A percentile compares a stretch with the other conserved stretches of the same genome.
Evolutionary conservation across 331 rosid genomes (phyloP).

Genomic region (Quercus phellos): DNA sequence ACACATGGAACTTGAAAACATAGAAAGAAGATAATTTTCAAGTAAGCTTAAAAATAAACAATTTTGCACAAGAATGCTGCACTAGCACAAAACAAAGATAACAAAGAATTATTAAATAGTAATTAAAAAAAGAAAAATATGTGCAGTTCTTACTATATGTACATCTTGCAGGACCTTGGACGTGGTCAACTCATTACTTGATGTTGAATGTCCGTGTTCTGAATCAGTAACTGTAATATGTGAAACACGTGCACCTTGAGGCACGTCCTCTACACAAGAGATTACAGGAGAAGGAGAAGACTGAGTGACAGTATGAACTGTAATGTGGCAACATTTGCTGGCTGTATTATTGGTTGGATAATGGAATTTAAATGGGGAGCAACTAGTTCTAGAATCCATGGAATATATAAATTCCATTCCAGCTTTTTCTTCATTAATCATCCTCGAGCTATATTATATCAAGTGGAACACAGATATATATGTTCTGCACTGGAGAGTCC

Average conservation of each 20-base stretch:
- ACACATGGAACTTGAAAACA: background rate
- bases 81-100: background rate
- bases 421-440: conserved; percentile 16
- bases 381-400: conserved; percentile 29
- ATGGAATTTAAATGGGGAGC: conserved; percentile 11
- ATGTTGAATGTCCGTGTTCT: conserved; percentile 35
- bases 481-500: conserved; percentile 6
- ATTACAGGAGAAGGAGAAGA: conserved; percentile 61
- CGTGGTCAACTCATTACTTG: conserved; percentile 36
- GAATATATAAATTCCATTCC: conserved; percentile 27
- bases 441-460: conserved; percentile 31
- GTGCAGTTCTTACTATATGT: conserved; percentile 55
- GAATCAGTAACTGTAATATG: conserved; percentile 44
- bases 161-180: conserved; percentile 49
- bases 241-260: conserved; percentile 49
- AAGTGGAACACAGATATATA: background rate
- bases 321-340: conserved; percentile 13
- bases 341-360: conserved; percentile 20
- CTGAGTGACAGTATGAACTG: conserved; percentile 44
- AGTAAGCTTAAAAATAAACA: conserved; percentile 1
- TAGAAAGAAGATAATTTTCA: background rate
- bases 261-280: conserved; percentile 35
- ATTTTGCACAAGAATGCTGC: background rate
- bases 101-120: background rate
- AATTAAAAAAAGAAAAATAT: background rate